Evolutionary conservation across 257 asterid species (phyloP), one percentile per base, ranked within the genome.

Genomic region (Solanum rostratum): DNA sequence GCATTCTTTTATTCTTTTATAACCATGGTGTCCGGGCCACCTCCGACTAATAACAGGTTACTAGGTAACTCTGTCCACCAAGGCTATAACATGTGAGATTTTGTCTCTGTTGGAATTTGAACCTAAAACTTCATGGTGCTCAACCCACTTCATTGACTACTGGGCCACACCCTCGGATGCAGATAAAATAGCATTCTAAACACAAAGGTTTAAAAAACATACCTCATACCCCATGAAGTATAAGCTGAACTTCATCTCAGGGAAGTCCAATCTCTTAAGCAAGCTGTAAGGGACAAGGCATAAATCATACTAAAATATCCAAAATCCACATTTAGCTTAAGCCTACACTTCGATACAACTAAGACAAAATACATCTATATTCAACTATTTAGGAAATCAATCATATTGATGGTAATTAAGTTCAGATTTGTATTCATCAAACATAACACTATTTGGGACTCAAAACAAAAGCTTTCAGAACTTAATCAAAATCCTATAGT

Each of bases 171-270:
- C 39, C 39, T 33, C 4, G 39, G 39, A 33, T 33, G 39, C 39
- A 33, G 39, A 66, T 54, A 78, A 49, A 57, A 27, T 45, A 84
- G 70, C 83, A 80, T 54, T 49, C 20, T 8, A 16, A 50, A 33
- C 73, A 41, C 49, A 53, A 49, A 16, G 15, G 6, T 79, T 57
- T 80, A 49, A 37, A 80, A 80, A n/a, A 69, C 65, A 79, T 69
- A 95, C 99, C 98, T 93, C 97, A 63, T 91, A 94, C 80, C 98
- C 98, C 92, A 97, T 45, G 88, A 97, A 94, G 86, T 95, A 95
- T 63, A 97, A 88, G 65, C 92, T 90, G 82, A 94, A 95, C 90
- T 97, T 94, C 92, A 94, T 41, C 85, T 93, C 98, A 29, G 91
- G 88, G 86, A 95, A 94, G 90, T 97, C 98, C 91, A 97, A 86